Base-by-base conservation (phyloP, 176 grass and related monocot genomes). In the Ampelocalamus luodianensis region DNA sequence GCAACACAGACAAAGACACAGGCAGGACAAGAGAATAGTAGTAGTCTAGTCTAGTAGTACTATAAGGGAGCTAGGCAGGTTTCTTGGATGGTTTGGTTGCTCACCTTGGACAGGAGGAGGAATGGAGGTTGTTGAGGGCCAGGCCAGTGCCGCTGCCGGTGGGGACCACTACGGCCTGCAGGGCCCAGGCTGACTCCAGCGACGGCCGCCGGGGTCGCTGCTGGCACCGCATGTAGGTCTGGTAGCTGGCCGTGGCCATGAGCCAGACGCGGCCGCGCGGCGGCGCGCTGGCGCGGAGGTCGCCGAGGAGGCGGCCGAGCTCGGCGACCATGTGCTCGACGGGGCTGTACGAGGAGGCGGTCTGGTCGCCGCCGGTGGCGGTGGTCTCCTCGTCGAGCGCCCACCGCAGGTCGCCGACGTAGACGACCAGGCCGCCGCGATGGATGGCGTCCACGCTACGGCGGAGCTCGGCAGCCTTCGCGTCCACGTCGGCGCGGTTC, bases 191-290 rank as follows among this genome's bases (percentile, higher is more conserved):
- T 7, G 63, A 14, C 49, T 91, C 95, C 6, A 93, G 80, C 10
- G 65, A 86, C 34, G 87, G 92, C 71, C 72, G 80, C 38, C 73
- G 85, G 40, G 84, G 78, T 54, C 83, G 88, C 56, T 72, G 90
- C 88, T 92, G 92, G 82, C 93, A 92, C 17, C 88, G 86, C 91
- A 92, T 89, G 93, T 98, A 98, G 5, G 91, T 98, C 77, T 93
- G 89, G 83, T 92, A 98, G 82, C 87, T 92, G 8, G 93, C 90
- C 29, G 93, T 95, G 12, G 85, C 93, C 34, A 98, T 50, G 38
- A 95, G 50, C 93, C 89, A 98, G 8, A 91, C 85, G 65, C 76
- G 87, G 54, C 67, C 80, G 22, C 82, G 54, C 18, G 34, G 27
- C 56, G 80, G 60, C 22, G 34, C 55, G 34, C 60, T 48, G 56